Conservation (phyloP, 1,284 basidiomycete species). For the Mycena sp. region DNA sequence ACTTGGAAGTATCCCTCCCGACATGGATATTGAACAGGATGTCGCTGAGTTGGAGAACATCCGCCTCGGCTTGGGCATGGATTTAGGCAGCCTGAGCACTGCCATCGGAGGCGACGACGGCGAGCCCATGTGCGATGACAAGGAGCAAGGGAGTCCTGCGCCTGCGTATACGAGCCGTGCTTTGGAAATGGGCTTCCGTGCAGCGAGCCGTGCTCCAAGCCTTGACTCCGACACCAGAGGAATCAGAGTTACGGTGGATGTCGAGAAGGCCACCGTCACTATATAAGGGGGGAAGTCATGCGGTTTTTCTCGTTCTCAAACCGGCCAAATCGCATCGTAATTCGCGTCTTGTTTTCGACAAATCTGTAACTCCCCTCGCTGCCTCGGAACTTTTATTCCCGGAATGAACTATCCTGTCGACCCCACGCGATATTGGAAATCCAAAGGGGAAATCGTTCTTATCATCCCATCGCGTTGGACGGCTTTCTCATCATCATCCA, state of each 20-base stretch:
- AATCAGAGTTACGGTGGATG: conserved; percentile 62
- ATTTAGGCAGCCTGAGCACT: conserved; percentile 54
- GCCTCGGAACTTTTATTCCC: conserved; percentile 14
- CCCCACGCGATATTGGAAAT: conserved; percentile 5
- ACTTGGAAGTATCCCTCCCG: conserved; percentile 68
- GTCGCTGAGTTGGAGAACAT: conserved; percentile 66
- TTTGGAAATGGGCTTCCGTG: conserved; percentile 57
- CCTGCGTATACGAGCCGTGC: conserved; percentile 51
- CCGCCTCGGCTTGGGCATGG: conserved; percentile 53
- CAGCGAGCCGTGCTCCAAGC: conserved; percentile 44
- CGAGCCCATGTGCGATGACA: conserved; percentile 54
- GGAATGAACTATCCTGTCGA: conserved; percentile 19
- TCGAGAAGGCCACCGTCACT: conserved; percentile 66
- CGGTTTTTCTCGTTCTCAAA: not conserved
- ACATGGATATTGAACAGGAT: conserved; percentile 59
- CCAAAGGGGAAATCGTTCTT: conserved; percentile 2
- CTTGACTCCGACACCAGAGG: conserved; percentile 52
- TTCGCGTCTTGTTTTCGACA: conserved; percentile 22
- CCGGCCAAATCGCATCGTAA: conserved; percentile 8
- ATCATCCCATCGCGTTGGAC: not conserved
- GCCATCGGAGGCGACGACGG: conserved; percentile 59
- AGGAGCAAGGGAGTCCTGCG: conserved; percentile 54
- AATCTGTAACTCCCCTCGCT: conserved; percentile 9
- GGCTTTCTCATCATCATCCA: conserved; percentile 14
- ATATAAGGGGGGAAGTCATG: conserved; percentile 45